phyloP scores from a whole-genome alignment of 176 grass and related monocot species.

The Triticum turgidum region DNA sequence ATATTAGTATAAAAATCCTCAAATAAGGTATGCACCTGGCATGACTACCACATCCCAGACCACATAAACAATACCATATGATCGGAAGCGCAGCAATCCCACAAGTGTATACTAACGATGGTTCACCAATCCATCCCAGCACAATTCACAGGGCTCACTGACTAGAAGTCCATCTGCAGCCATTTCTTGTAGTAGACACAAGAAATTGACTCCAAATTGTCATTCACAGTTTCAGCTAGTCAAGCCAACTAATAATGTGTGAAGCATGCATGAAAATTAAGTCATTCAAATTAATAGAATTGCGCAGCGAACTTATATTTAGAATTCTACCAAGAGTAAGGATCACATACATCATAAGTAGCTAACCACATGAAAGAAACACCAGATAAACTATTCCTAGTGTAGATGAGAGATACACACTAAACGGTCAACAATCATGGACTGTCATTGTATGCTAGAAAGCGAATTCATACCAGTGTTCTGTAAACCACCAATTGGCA shows the following conservation, averaged over 20 bases:
- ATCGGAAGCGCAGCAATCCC: background rate
- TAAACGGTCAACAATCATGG: background rate
- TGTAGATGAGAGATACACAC: background rate
- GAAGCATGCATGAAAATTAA: background rate
- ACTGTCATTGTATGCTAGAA: background rate
- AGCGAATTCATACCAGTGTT: background rate
- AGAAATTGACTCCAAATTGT: background rate
- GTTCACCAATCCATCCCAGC: background rate
- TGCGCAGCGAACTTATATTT: background rate
- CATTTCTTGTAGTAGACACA: conserved; percentile 73
- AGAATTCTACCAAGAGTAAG: background rate
- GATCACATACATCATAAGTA: background rate
- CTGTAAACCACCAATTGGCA: background rate
- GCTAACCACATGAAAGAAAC: background rate
- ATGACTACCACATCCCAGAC: background rate
- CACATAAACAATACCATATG: background rate
- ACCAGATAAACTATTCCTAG: background rate
- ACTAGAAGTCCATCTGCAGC: conserved; percentile 71
- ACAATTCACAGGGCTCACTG: background rate
- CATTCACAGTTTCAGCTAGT: background rate
- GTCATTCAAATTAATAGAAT: background rate
- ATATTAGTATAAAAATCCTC: background rate
- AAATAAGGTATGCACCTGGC: background rate
- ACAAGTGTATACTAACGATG: background rate
- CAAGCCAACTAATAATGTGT: background rate